phyloP scores from a whole-genome alignment of 2,329 filamentous ascomycete genomes.

The Lecanicillium sp. region DNA sequence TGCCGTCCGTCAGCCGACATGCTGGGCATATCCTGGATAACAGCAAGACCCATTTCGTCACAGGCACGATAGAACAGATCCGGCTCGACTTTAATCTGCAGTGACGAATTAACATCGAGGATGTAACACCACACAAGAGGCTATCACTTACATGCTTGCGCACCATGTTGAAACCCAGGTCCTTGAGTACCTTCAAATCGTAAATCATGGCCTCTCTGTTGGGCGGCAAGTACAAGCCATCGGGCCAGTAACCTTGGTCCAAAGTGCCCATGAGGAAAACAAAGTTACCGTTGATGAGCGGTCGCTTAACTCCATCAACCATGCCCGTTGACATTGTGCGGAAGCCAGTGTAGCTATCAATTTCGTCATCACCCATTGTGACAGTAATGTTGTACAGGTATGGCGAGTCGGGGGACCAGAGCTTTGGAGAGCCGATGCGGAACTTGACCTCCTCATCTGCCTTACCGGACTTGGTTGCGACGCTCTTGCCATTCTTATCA shows the following conservation, averaged over 20 bases:
- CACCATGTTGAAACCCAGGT: slow-evolving; percentile 61
- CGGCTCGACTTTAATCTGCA: slow-evolving; percentile 57
- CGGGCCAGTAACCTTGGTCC: slow-evolving; percentile 66
- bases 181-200: slow-evolving; percentile 57
- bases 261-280: slow-evolving; percentile 61
- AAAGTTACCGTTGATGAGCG: slow-evolving; percentile 61
- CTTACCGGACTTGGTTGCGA: slow-evolving; percentile 35
- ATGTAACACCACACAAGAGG: not conserved
- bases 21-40: slow-evolving; percentile 68
- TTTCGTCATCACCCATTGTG: slow-evolving; percentile 38
- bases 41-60: slow-evolving; percentile 56
- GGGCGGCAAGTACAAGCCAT: slow-evolving; percentile 59
- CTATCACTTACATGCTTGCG: slow-evolving; percentile 54
- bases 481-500: slow-evolving; percentile 26
- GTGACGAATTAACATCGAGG: not conserved
- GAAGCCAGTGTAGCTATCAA: slow-evolving; percentile 63
- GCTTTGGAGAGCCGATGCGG: slow-evolving; percentile 41
- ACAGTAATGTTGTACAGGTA: slow-evolving; percentile 58
- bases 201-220: slow-evolving; percentile 60
- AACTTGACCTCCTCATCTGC: slow-evolving; percentile 48
- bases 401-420: slow-evolving; percentile 59
- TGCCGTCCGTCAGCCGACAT: slow-evolving; percentile 29
- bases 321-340: slow-evolving; percentile 51
- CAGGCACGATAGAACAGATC: slow-evolving; percentile 62
- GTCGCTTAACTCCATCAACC: slow-evolving; percentile 51